Base-by-base conservation (phyloP, 768 basidiomycete species). In the Boletus reticuloceps region DNA sequence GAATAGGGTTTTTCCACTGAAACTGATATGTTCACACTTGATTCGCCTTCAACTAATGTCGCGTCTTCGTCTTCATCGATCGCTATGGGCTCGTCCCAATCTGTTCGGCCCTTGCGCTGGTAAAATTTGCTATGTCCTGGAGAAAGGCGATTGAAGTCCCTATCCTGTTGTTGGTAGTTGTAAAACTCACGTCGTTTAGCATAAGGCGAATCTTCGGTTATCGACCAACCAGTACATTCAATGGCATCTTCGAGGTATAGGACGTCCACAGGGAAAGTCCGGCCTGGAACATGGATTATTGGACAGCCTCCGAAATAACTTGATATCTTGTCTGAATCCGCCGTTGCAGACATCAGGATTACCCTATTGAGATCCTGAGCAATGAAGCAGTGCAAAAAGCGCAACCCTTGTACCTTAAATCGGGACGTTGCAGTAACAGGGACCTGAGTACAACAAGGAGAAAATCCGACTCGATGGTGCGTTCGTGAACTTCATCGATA, bases 401-500 rank as follows among this genome's bases (percentile, higher is more conserved):
- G n/a, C 43, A 13, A 17, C 34, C 37, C 8, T 68, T 77, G 55
- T 59, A 89, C 94, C 91, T 95, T n/a, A 99, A 76, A 62, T 96
- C 86, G 47, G 86, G 81, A 25, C 91, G 81, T 58, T 87, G 82
- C 51, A 79, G 72, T 49, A 97, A 71, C 34, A 98, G 74, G 16
- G 89, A 86, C 71, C 92, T 94, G 50, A 99, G 78, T 6, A 98
- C 92, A 60, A 98, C 93, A 32, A 99, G 77, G 32, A 99, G 80
- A 74, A 99, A 99, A 70, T 98, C 96, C 0, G 93, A 95, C 67
- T 99, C 96, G 61, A 99, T 97, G 8, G 88, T 92, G 20, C 96
- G 86, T 75, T 99, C 96, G 64, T 99, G 96, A 45, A 97, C 92
- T 86, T 99, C 96, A 62, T 99, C 96, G 41, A 98, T 88, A 55